Evolutionary conservation across 139 green algal genomes (phyloP), one percentile per base, ranked within the genome.

Genomic region (Chlamydomonas sp.): DNA sequence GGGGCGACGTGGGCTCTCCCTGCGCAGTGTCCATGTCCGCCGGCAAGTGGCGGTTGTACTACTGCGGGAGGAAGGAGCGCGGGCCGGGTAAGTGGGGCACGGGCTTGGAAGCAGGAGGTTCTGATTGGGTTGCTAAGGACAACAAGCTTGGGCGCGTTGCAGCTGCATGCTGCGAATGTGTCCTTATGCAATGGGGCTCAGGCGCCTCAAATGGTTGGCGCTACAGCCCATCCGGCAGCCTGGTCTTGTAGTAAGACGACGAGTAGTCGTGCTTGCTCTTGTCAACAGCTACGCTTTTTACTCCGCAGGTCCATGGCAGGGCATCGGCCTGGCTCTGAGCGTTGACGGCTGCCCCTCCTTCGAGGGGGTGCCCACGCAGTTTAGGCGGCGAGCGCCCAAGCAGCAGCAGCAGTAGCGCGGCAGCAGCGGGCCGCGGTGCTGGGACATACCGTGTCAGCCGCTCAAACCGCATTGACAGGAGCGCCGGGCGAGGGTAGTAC

Each of bases 1-100:
- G 16, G 2, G 95, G 94, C 10, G 91, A 89, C 10, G 95, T 99
- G n/a, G 96, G 96, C 20, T 89, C 92, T 5, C 96, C 96, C 15
- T 98, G 94, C 66, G 92, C 92, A 3, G 95, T 98, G 69, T 92
- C 94, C n/a, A 98, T 98, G 96, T 92, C 95, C 12, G 90, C 61
- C 6, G 93, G 93, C 1, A 69, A 79, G 69, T 98, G 95, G 95
- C 89, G 96, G 85, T 73, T 98, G 68, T 99, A 99, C 90, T 99
- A 98, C 82, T 80, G 87, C 5, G 96, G 95, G 7, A 72, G 83
- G 6, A 1, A 62, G 69, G 59, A 58, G 58, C 78, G 77, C 60
- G 66, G 64, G 9, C 12, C 67, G 77, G 83, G 81, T 91, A 73
- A 62, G 88, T 78, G 63, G 5, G 58, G 17, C 5, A 17, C 17